Evolutionary conservation across 129 eudicot species (phyloP), one percentile per base, ranked within the genome.

Genomic region (Deinandra increscens): DNA sequence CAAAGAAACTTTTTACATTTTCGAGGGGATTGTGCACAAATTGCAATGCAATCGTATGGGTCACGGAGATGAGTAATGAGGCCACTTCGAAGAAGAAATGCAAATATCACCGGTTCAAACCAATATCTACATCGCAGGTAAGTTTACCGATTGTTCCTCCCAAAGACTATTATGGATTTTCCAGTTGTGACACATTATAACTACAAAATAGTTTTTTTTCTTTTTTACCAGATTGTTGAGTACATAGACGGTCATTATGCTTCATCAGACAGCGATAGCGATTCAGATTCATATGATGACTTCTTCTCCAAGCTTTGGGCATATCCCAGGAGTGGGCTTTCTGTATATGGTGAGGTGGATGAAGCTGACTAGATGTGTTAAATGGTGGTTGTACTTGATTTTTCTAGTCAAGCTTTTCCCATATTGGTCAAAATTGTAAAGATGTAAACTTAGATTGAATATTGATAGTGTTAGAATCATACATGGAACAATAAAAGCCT

Each of bases 31-130:
- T 75, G 81, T 92, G 96, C 75, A 63, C 50, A 60, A 72, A 66
- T 51, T 92, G 98, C 73, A 17, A 53, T 56, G 69, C 79, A 66
- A 63, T 89, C 4, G 62, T 86, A 63, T 89, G 98, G 98, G 78
- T 84, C 6, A 81, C 48, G 13, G 84, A 81, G 70, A 39, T 79
- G 78, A 51, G 68, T 39, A 71, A 60, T 9, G n/a, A 53, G 44
- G 64, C 60, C 38, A 63, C 34, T 31, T 62, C 44, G 66, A 34
- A 68, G 56, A 42, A 48, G 54, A 51, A 58, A 60, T 82, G 81
- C 39, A 69, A 51, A 46, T 59, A 80, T 44, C 91, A 74, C 77
- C 82, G 58, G 41, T 64, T 88, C 39, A 75, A 41, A 70, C 91
- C 91, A 17, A 13, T 88, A 39, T 75, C 91, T 69, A 51, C 72